Evolutionary conservation across 768 basidiomycete species (phyloP).

Genomic region (Ephemerocybe angulata): DNA sequence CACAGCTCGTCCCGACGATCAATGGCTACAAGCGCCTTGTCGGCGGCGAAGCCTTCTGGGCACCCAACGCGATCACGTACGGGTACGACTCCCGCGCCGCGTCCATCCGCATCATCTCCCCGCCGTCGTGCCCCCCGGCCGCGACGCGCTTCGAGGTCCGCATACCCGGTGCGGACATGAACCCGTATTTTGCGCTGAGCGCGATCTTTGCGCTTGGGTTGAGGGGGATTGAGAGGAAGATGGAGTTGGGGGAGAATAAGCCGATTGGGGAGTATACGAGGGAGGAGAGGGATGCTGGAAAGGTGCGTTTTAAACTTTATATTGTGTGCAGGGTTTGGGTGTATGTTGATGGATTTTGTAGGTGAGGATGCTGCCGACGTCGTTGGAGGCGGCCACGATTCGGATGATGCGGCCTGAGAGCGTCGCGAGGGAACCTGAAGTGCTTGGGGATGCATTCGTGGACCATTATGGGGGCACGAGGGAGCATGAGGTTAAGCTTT

Average conservation of each 20-base stretch:
- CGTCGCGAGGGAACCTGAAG: slow-evolving; percentile 68
- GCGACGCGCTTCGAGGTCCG: slow-evolving; percentile 92
- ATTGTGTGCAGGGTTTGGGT: not conserved
- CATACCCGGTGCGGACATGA: slow-evolving; percentile 96
- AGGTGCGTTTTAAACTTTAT: slow-evolving; percentile 36
- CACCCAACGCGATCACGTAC: slow-evolving; percentile 88
- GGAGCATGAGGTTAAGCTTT: slow-evolving; percentile 81
- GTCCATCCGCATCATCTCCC: slow-evolving; percentile 87
- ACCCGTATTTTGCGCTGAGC: slow-evolving; percentile 84
- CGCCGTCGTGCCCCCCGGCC: slow-evolving; percentile 75
- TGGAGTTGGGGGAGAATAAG: slow-evolving; percentile 59
- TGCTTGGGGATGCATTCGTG: slow-evolving; percentile 87
- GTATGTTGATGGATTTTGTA: slow-evolving; percentile 16
- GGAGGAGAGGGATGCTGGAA: slow-evolving; percentile 56
- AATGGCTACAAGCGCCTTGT: slow-evolving; percentile 97
- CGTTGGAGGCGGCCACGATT: slow-evolving; percentile 74
- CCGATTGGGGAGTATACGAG: slow-evolving; percentile 61
- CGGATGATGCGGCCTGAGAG: slow-evolving; percentile 77
- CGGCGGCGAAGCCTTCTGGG: slow-evolving; percentile 92
- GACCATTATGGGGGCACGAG: slow-evolving; percentile 96
- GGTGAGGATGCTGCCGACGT: slow-evolving; percentile 75
- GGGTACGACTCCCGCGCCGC: slow-evolving; percentile 95
- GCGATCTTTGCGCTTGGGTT: slow-evolving; percentile 86
- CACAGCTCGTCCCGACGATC: slow-evolving; percentile 80
- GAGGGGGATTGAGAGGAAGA: slow-evolving; percentile 79